Evolutionary conservation across 495 filamentous ascomycete genomes (phyloP).

Genomic region (Paragyromitra xinjiangensis): DNA sequence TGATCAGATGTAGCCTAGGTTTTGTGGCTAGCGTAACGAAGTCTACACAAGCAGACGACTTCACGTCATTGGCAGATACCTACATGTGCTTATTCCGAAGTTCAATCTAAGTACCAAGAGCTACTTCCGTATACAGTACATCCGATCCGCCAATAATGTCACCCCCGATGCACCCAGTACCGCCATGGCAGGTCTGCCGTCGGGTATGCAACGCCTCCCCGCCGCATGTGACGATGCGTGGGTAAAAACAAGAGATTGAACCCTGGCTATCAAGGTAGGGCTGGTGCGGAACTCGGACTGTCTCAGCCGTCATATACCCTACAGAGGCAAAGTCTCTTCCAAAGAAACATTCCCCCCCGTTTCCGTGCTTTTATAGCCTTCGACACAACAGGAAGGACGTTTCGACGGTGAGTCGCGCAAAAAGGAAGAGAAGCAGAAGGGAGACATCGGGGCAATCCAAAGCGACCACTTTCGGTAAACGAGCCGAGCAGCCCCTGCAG

Average conservation of each 20-base stretch:
- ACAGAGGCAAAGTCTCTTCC: conserved; percentile 1
- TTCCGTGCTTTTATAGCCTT: background rate
- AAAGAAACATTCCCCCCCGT: background rate
- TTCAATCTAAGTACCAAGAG: background rate
- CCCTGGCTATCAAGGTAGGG: conserved; percentile 4
- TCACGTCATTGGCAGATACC: background rate
- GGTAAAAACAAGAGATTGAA: conserved; percentile 21
- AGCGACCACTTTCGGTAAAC: conserved; percentile 31
- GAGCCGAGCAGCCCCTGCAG: conserved; percentile 14
- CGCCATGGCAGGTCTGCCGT: background rate
- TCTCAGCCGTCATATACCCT: conserved; percentile 5
- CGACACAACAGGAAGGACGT: conserved; percentile 17
- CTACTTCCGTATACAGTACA: background rate
- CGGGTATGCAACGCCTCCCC: conserved; percentile 16
- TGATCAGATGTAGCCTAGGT: conserved; percentile 11
- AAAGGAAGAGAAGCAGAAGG: background rate
- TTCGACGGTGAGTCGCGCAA: conserved; percentile 10
- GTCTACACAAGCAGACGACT: conserved; percentile 5
- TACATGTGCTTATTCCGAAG: background rate
- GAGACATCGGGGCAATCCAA: background rate
- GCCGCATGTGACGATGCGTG: conserved; percentile 20
- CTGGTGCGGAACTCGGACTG: conserved; percentile 9
- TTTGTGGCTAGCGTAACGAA: background rate
- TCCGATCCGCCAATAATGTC: conserved; percentile 1
- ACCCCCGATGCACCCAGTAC: background rate